Conservation (phyloP, 768 basidiomycete genomes). For the Mycena leptocephala region DNA sequence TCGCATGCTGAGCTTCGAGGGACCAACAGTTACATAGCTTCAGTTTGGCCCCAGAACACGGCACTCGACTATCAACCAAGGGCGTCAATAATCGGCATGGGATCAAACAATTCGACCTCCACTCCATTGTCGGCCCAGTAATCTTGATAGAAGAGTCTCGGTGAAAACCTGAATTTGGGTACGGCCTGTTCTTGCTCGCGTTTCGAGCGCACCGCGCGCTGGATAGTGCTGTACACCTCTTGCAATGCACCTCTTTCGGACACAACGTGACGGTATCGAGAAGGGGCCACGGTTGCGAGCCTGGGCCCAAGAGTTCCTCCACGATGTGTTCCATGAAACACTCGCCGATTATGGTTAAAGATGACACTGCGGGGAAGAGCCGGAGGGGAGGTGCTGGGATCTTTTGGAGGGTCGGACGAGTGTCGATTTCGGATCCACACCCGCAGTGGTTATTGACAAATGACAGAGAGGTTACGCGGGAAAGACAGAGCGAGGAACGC, state of each 20-base stretch:
- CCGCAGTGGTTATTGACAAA: not conserved
- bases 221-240: not conserved
- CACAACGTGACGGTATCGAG: not conserved
- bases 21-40: too few relatives aligned
- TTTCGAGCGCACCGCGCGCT: not conserved
- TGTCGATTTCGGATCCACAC: not conserved
- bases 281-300: not conserved
- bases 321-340: not conserved
- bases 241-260: not conserved
- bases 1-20: too few relatives aligned
- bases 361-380: not conserved
- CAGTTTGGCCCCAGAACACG: too few relatives aligned
- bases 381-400: not conserved
- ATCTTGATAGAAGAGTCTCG: too few relatives aligned
- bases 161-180: not conserved
- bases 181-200: not conserved
- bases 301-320: not conserved
- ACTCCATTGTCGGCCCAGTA: too few relatives aligned
- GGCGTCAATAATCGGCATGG: too few relatives aligned
- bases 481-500: not conserved
- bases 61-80: too few relatives aligned
- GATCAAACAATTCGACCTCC: too few relatives aligned
- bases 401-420: too few relatives aligned
- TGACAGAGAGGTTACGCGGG: not conserved
- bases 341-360: not conserved